Percentiles rank a stretch among this genome's conserved stretches.
phyloP scores from a whole-genome alignment of 164 flowering plant species.

The Malania oleifera region DNA sequence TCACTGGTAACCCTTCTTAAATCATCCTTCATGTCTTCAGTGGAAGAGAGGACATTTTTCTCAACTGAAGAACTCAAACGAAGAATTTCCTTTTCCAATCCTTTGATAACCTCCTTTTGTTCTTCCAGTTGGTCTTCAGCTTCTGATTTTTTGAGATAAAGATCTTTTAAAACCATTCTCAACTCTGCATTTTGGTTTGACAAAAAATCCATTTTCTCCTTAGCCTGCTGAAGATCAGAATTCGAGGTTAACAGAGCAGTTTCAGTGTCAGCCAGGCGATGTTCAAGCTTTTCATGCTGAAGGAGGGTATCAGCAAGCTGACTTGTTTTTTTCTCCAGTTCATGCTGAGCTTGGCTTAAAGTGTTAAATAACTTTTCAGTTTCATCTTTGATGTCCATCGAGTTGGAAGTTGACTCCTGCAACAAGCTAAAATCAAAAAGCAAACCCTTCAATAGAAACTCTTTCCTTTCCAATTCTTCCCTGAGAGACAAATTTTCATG shows the following conservation, averaged over 20 bases:
- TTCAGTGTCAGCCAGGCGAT: constrained; percentile 36
- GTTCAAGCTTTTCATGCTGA: constrained; percentile 43
- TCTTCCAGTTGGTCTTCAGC: constrained; percentile 60
- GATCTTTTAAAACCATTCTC: constrained; percentile 49
- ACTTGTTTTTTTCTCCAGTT: constrained; percentile 40
- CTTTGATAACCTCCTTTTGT: constrained; percentile 42
- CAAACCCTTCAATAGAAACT: constrained; percentile 58
- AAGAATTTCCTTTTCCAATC: constrained; percentile 66
- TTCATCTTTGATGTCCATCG: constrained; percentile 61
- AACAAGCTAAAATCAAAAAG: constrained; percentile 75
- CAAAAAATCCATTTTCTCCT: constrained; percentile 32
- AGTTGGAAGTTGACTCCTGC: constrained; percentile 75
- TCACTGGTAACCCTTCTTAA: constrained; percentile 37
- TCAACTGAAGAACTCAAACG: constrained; percentile 37
- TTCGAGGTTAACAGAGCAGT: constrained; percentile 33
- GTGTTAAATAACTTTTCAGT: constrained; percentile 36
- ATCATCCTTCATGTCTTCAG: constrained; percentile 37
- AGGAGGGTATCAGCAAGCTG: constrained; percentile 40
- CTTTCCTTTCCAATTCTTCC: constrained; percentile 56
- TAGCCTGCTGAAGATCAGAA: constrained; percentile 49
- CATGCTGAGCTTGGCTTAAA: constrained; percentile 37
- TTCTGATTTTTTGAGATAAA: constrained; percentile 38
- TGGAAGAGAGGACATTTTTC: constrained; percentile 28
- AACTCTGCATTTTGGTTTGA: constrained; percentile 54
- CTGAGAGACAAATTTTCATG: constrained; percentile 43